These are phyloP conservation scores for Starmerella tilneyi DNA, from an alignment of 805 yeast genomes.

Conservation along the genomic window DNA sequence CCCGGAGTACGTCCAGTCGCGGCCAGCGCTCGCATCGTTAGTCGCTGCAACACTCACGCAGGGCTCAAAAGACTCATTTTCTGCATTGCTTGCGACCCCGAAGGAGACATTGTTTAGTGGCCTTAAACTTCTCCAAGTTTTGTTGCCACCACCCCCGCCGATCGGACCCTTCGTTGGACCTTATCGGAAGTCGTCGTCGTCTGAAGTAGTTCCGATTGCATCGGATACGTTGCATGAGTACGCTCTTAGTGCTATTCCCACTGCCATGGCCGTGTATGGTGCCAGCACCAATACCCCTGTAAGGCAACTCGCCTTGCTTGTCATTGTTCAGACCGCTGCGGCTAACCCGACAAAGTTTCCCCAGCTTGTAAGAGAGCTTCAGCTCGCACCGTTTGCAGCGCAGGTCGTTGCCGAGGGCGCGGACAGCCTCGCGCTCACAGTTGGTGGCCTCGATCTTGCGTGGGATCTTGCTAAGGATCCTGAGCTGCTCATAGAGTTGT, in stretches of 20 bases:
- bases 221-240: conserved; percentile 5
- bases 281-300: conserved; percentile 17
- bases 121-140: conserved; percentile 14
- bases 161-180: conserved; percentile 18
- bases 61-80: conserved; percentile 6
- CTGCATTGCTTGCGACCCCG: conserved; percentile 17
- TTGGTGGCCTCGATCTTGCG: conserved; percentile 22
- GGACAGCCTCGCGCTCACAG: conserved; percentile 10
- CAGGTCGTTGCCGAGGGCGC: conserved; percentile 19
- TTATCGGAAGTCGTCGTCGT: conserved; percentile 6
- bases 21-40: conserved; percentile 7
- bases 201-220: neutral
- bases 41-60: conserved; percentile 17
- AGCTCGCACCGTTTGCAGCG: conserved; percentile 14
- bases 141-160: conserved; percentile 18
- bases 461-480: conserved; percentile 17
- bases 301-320: conserved; percentile 19
- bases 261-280: conserved; percentile 17
- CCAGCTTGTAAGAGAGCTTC: conserved; percentile 4
- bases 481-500: conserved; percentile 3
- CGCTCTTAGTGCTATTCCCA: conserved; percentile 9
- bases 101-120: conserved; percentile 19
- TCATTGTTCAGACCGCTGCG: conserved; percentile 24
- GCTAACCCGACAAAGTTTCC: conserved; percentile 6
- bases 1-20: conserved; percentile 13